Percentiles rank a stretch among this genome's conserved stretches.
These are phyloP conservation scores for Phytophthora syringae DNA, from an alignment of 352 stramenopile species.

Conservation along the genomic window DNA sequence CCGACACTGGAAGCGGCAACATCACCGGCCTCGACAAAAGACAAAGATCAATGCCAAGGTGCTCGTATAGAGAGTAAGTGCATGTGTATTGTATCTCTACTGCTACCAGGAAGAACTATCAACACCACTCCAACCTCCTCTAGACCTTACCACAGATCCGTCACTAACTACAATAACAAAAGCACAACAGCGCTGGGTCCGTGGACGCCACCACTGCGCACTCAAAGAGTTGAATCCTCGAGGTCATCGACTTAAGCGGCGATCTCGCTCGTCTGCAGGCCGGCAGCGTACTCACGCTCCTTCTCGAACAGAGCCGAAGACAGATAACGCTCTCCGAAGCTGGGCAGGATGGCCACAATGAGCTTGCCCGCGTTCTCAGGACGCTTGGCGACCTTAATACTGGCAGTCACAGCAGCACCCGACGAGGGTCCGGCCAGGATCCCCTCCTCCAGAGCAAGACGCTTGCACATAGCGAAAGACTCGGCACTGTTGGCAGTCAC, in stretches of 20 bases:
- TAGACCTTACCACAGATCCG: constrained; percentile 5
- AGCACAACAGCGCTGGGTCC: neutral
- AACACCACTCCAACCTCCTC: constrained; percentile 14
- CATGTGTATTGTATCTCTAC: constrained; percentile 17
- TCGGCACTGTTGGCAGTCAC: constrained; percentile 83
- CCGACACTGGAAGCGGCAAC: too few relatives aligned
- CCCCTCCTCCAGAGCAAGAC: constrained; percentile 83
- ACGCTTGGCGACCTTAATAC: constrained; percentile 80
- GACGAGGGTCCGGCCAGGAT: constrained; percentile 89
- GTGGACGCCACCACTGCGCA: neutral
- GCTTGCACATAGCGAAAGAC: constrained; percentile 88
- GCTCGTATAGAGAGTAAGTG: constrained; percentile 2
- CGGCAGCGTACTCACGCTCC: constrained; percentile 76
- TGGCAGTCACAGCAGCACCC: constrained; percentile 85
- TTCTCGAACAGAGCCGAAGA: constrained; percentile 82
- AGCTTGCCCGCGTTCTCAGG: constrained; percentile 88
- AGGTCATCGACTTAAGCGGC: constrained; percentile 33
- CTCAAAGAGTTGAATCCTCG: constrained; percentile 9
- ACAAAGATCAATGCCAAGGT: neutral
- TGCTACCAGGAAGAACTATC: neutral
- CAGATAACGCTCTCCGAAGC: constrained; percentile 91
- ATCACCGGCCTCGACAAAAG: too few relatives aligned
- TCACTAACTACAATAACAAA: constrained; percentile 28
- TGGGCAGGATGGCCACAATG: constrained; percentile 91
- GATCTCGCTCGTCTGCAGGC: constrained; percentile 64